Percentiles rank a stretch among this genome's conserved stretches.
These are phyloP conservation scores for Zygnema circumcarinatum DNA, from an alignment of 139 green algal species.

Conservation along the genomic window DNA sequence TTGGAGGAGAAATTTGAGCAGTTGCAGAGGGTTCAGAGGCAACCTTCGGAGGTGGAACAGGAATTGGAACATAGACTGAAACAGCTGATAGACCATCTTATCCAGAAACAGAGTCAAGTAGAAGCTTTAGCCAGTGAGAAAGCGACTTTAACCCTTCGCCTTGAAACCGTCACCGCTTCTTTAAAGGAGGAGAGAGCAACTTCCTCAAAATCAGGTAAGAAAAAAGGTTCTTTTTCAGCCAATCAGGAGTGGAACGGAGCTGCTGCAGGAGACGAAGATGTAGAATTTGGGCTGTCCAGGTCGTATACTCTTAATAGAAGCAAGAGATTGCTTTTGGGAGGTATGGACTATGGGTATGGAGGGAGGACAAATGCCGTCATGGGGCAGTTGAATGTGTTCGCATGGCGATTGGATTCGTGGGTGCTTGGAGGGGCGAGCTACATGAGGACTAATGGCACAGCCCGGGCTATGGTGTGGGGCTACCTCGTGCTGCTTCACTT, in stretches of 20 bases:
- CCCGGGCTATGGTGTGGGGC: neutral
- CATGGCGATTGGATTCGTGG: slow-evolving; percentile 20
- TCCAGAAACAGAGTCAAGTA: slow-evolving; percentile 42
- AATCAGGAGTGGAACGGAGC: neutral
- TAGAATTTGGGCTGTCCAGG: slow-evolving; percentile 7
- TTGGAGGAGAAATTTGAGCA: slow-evolving; percentile 21
- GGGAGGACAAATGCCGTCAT: slow-evolving; percentile 13
- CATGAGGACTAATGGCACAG: neutral
- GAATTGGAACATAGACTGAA: slow-evolving; percentile 32
- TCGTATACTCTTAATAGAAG: slow-evolving; percentile 14
- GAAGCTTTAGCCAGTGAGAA: slow-evolving; percentile 46
- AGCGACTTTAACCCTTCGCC: slow-evolving; percentile 23
- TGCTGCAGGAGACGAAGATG: neutral
- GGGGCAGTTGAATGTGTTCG: neutral
- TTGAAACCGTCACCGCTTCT: slow-evolving; percentile 12
- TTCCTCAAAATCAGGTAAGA: neutral
- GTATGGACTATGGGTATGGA: slow-evolving; percentile 22
- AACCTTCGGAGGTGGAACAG: slow-evolving; percentile 19
- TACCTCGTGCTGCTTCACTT: slow-evolving; percentile 27
- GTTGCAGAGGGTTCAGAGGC: neutral
- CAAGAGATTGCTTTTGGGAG: neutral
- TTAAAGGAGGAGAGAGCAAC: neutral
- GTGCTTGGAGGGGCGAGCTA: slow-evolving; percentile 16
- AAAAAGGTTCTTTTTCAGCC: neutral
- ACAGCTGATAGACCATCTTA: slow-evolving; percentile 35